Conservation (phyloP, 2,329 filamentous ascomycete genomes). For the Cladosporium cucumerinum region DNA sequence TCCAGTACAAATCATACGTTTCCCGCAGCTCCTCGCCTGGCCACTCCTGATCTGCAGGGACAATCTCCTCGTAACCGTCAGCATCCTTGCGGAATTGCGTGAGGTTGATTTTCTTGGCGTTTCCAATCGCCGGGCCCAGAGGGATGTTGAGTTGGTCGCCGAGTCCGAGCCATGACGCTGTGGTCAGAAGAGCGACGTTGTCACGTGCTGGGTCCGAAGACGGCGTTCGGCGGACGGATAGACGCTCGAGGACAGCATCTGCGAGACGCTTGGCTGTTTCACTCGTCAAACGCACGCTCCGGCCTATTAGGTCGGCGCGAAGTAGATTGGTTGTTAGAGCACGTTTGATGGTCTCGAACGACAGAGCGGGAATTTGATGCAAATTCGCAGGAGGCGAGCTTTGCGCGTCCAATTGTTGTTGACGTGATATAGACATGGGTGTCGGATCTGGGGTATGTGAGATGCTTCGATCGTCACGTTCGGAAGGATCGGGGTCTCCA, state of each 20-base stretch:
- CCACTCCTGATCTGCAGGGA: conserved; percentile 20
- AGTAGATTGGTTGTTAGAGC: conserved; percentile 47
- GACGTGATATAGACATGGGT: neutral
- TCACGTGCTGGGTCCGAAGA: conserved; percentile 33
- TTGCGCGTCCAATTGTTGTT: neutral
- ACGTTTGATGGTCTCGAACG: conserved; percentile 42
- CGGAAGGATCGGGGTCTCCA: conserved; percentile 39
- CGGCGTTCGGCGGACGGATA: conserved; percentile 35
- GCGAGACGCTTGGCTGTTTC: conserved; percentile 48
- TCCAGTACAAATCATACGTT: conserved; percentile 46
- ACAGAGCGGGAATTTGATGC: neutral
- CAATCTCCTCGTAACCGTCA: conserved; percentile 36
- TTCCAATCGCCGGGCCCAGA: conserved; percentile 33
- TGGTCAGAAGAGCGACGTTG: conserved; percentile 38
- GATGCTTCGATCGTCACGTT: conserved; percentile 22
- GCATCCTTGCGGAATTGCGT: conserved; percentile 38
- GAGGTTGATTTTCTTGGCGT: conserved; percentile 40
- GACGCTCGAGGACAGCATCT: conserved; percentile 40
- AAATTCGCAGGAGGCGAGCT: neutral
- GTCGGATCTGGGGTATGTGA: conserved; percentile 10
- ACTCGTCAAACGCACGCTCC: conserved; percentile 38
- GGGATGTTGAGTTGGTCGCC: conserved; percentile 35
- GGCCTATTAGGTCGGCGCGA: conserved; percentile 43
- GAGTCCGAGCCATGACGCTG: conserved; percentile 43
- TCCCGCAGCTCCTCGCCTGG: conserved; percentile 38